phyloP scores from a whole-genome alignment of 768 basidiomycete species.

The Leccinum rimulosum region DNA sequence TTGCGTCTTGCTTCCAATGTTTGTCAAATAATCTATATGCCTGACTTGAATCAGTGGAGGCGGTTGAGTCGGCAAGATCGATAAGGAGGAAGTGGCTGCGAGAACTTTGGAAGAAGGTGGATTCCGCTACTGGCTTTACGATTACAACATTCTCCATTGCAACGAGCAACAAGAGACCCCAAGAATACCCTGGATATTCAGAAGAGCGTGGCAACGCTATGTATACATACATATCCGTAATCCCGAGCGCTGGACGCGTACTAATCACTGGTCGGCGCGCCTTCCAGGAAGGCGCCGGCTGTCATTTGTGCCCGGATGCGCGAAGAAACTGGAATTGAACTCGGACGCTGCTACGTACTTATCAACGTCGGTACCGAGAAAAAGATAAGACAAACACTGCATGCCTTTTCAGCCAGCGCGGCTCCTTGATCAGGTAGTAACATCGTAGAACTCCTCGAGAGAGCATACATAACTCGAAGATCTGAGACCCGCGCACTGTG shows the following conservation, averaged over 20 bases:
- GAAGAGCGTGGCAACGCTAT: constrained; percentile 1
- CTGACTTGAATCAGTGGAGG: constrained; percentile 12
- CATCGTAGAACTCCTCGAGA: constrained; percentile 10
- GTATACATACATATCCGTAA: no score
- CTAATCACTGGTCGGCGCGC: no score
- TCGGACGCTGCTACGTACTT: constrained; percentile 11
- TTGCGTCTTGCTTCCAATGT: constrained; percentile 19
- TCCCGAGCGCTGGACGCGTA: no score
- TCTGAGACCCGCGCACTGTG: constrained; percentile 8
- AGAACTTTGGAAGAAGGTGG: constrained; percentile 16
- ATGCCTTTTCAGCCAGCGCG: constrained; percentile 18
- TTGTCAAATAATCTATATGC: neutral
- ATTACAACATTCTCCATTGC: constrained; percentile 7
- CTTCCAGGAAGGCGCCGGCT: no score
- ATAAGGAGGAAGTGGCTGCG: constrained; percentile 8
- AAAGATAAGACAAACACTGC: neutral
- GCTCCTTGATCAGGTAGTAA: constrained; percentile 15
- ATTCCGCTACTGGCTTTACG: constrained; percentile 3
- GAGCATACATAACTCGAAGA: constrained; percentile 5
- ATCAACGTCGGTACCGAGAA: neutral
- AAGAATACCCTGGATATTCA: constrained; percentile 7
- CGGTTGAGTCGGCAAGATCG: constrained; percentile 14
- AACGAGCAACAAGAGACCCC: constrained; percentile 9
- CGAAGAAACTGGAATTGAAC: constrained; percentile 35
- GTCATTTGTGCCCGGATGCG: constrained; percentile 3